These are phyloP conservation scores for Juncus effusus DNA, from an alignment of 176 grass and related monocot species.

Conservation along the genomic window DNA sequence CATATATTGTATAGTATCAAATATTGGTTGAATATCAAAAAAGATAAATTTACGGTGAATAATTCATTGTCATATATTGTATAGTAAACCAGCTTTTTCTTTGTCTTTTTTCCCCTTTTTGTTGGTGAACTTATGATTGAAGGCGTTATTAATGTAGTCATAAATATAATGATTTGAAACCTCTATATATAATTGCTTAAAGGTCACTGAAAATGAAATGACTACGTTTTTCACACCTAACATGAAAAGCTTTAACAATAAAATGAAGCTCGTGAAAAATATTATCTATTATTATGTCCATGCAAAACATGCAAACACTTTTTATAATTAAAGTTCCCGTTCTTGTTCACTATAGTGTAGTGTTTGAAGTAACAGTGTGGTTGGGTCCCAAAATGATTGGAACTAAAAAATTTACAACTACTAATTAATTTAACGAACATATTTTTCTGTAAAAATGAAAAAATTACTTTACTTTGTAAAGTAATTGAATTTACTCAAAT, in stretches of 20 bases:
- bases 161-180: conserved; percentile 20
- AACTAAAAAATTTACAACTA: no score
- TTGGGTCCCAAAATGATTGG: no score
- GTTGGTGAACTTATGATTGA: no score
- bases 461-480: neutral
- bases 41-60: no score
- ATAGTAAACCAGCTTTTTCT: no score
- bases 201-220: conserved; percentile 21
- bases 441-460: neutral
- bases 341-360: no score
- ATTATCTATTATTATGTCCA: neutral
- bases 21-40: neutral
- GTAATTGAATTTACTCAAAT: neutral
- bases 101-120: no score
- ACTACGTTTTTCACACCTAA: conserved; percentile 18
- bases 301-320: no score
- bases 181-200: conserved; percentile 14
- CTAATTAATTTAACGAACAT: neutral
- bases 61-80: no score
- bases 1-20: neutral
- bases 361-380: no score
- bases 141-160: conserved; percentile 15
- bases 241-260: conserved; percentile 18
- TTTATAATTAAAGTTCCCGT: no score
- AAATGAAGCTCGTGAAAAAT: conserved; percentile 12